These are phyloP conservation scores for Suillus cothurnatus DNA, from an alignment of 768 basidiomycete species.

Conservation along the genomic window DNA sequence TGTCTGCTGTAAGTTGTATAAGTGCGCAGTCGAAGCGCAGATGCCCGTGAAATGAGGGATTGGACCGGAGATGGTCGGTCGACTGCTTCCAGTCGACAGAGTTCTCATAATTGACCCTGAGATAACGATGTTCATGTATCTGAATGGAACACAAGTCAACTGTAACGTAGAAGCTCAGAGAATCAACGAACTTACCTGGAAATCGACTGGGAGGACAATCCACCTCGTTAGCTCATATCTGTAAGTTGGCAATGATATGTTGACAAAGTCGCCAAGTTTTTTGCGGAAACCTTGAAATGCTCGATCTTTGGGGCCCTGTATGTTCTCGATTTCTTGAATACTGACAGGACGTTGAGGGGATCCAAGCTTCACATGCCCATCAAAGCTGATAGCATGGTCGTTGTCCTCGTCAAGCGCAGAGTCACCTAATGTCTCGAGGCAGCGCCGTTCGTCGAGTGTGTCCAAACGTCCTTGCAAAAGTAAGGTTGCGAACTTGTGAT, in stretches of 20 bases:
- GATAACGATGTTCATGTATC: slow-evolving; percentile 25
- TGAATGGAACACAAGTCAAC: no score
- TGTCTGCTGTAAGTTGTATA: slow-evolving; percentile 8
- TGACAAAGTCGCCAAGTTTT: background rate
- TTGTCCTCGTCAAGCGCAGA: background rate
- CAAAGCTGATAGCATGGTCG: background rate
- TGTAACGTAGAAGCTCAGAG: no score
- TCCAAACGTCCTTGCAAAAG: background rate
- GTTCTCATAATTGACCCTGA: slow-evolving; percentile 32
- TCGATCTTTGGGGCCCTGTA: background rate
- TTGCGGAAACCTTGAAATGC: background rate
- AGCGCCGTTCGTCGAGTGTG: background rate
- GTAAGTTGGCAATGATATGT: background rate
- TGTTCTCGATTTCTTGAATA: background rate
- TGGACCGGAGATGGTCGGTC: slow-evolving; percentile 33
- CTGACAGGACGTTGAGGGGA: background rate
- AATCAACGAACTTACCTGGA: no score
- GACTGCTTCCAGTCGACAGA: slow-evolving; percentile 29
- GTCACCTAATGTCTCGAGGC: slow-evolving; percentile 16
- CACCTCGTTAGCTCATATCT: background rate
- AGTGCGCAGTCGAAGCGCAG: slow-evolving; percentile 33
- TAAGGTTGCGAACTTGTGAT: background rate
- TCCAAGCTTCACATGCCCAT: slow-evolving; percentile 5
- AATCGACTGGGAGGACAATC: background rate
- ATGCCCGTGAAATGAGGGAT: slow-evolving; percentile 28